Conservation (phyloP, 2,329 filamentous ascomycete genomes). For the Arthrobotrys entomopaga region DNA sequence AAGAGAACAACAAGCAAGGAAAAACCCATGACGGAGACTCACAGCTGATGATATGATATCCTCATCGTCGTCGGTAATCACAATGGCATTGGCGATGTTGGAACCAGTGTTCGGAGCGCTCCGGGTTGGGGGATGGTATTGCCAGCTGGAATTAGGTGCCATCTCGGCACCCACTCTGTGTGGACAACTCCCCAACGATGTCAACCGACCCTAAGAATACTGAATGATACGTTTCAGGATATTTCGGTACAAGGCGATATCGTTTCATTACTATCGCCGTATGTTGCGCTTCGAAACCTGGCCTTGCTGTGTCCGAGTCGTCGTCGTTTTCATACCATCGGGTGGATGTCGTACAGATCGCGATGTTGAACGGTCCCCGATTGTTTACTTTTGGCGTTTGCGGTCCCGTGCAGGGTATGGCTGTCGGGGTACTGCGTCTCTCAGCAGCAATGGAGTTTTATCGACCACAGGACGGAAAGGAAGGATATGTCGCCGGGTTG, state of each 20-base stretch:
- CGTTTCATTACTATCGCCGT: no score
- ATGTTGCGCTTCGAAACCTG: no score
- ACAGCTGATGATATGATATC: conserved; percentile 8
- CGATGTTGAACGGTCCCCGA: no score
- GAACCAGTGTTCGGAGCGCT: conserved; percentile 3
- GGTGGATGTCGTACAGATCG: no score
- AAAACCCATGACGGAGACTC: conserved; percentile 1
- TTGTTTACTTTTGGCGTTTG: no score
- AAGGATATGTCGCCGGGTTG: no score
- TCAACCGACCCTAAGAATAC: no score
- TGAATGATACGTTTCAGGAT: no score
- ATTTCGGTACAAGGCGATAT: no score
- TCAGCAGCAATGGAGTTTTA: conserved; percentile 14
- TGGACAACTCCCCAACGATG: neutral
- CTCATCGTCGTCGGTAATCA: conserved; percentile 36
- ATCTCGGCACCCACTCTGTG: conserved; percentile 30
- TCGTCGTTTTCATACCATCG: no score
- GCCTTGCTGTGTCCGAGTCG: neutral
- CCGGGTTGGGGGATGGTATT: neutral
- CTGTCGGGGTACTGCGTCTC: conserved; percentile 19
- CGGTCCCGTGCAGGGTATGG: no score
- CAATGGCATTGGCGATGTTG: conserved; percentile 24
- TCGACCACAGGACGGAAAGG: conserved; percentile 2
- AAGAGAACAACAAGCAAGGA: no score
- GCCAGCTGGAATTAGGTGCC: conserved; percentile 18